A percentile compares a stretch with the other conserved stretches of the same genome.
These are phyloP conservation scores for Cyberlindnera suaveolens DNA, from an alignment of 805 yeast species.

Conservation along the genomic window DNA sequence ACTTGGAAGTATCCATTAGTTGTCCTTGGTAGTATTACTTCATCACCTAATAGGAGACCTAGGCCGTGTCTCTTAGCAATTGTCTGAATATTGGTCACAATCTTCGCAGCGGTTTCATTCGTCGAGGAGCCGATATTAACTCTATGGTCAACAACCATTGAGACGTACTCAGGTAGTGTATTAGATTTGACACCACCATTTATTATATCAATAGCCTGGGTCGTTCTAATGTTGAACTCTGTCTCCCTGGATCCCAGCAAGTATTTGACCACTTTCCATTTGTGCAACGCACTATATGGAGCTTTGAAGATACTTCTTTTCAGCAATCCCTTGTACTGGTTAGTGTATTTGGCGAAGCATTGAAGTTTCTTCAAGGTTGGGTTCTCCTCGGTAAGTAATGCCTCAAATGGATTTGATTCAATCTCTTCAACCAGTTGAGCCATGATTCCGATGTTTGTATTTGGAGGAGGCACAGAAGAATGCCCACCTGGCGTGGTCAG, in stretches of 20 bases:
- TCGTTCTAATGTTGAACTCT: constrained; percentile 27
- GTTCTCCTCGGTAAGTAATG: constrained; percentile 38
- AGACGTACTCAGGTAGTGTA: constrained; percentile 56
- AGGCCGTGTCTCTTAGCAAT: constrained; percentile 38
- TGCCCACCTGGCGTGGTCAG: constrained; percentile 65
- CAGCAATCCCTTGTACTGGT: constrained; percentile 13
- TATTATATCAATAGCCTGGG: constrained; percentile 48
- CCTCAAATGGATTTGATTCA: constrained; percentile 46
- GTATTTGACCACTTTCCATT: constrained; percentile 27
- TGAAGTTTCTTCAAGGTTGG: constrained; percentile 49
- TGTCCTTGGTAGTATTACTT: constrained; percentile 9
- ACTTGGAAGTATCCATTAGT: constrained; percentile 37
- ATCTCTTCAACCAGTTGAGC: constrained; percentile 44
- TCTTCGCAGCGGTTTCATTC: constrained; percentile 24
- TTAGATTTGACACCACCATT: constrained; percentile 60
- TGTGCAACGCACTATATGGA: constrained; percentile 28
- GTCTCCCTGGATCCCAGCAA: constrained; percentile 36
- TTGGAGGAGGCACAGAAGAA: constrained; percentile 62
- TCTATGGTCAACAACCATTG: constrained; percentile 48
- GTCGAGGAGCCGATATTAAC: constrained; percentile 41
- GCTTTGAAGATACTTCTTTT: constrained; percentile 28
- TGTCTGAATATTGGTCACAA: constrained; percentile 25
- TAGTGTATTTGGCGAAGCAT: constrained; percentile 46
- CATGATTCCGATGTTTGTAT: constrained; percentile 63
- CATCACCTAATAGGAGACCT: constrained; percentile 2